These are phyloP conservation scores for Clavariopsis aquatica DNA, from an alignment of 495 filamentous ascomycete genomes.

Conservation along the genomic window DNA sequence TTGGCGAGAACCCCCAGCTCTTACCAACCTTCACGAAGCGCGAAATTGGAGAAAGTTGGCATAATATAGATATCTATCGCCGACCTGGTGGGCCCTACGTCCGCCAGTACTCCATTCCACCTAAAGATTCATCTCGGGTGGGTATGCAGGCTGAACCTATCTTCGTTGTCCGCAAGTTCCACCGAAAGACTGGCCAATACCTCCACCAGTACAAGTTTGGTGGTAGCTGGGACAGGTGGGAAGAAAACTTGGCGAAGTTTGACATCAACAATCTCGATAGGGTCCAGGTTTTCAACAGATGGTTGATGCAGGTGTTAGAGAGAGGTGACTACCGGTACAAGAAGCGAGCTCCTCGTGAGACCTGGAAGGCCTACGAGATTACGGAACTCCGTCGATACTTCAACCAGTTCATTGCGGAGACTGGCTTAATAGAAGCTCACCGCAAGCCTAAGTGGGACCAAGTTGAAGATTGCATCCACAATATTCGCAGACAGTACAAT, in stretches of 20 bases:
- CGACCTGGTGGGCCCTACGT: background rate
- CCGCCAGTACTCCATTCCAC: background rate
- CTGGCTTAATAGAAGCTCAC: background rate
- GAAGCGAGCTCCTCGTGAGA: background rate
- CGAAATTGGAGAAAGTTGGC: too few species aligned
- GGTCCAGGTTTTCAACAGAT: constrained; percentile 1
- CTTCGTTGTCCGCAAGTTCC: constrained; percentile 2
- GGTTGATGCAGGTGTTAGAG: background rate
- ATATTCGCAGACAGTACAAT: background rate
- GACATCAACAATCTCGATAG: constrained; percentile 1
- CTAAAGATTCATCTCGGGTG: background rate
- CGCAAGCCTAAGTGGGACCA: background rate
- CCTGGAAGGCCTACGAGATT: constrained; percentile 1
- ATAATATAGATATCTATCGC: too few species aligned
- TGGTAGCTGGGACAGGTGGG: background rate
- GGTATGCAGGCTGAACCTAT: background rate
- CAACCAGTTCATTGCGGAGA: constrained; percentile 1
- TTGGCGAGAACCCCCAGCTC: too few species aligned
- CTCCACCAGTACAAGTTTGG: constrained; percentile 2
- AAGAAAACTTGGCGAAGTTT: background rate
- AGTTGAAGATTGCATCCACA: background rate
- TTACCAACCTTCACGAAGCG: too few species aligned
- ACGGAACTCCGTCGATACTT: background rate
- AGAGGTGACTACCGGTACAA: background rate
- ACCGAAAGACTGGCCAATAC: background rate